These are phyloP conservation scores for Colletotrichum chlorophyti DNA, from an alignment of 2,329 filamentous ascomycete species.

Conservation along the genomic window DNA sequence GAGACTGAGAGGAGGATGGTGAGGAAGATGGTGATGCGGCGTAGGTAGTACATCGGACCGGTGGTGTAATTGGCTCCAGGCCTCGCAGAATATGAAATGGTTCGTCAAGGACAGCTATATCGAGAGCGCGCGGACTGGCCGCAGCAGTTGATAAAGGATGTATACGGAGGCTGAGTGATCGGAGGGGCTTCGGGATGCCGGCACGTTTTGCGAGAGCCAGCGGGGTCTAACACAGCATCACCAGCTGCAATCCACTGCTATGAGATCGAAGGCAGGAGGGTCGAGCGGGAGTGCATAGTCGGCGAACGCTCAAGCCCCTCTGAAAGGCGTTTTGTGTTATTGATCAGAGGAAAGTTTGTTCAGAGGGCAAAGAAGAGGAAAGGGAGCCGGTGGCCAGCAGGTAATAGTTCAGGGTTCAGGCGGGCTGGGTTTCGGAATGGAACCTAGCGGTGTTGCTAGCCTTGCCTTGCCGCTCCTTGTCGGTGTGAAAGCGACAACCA, in stretches of 20 bases:
- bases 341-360: slow-evolving; percentile 17
- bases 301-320: slow-evolving; percentile 24
- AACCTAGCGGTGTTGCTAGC: slow-evolving; percentile 4
- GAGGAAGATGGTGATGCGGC: slow-evolving; percentile 48
- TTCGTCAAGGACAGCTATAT: neutral
- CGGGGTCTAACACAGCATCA: slow-evolving; percentile 25
- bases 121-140: neutral
- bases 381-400: neutral
- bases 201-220: slow-evolving; percentile 22
- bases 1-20: slow-evolving; percentile 51
- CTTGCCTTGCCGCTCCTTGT: no score
- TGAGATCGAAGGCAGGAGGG: neutral
- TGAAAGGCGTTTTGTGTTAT: slow-evolving; percentile 22
- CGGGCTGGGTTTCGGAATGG: slow-evolving; percentile 20
- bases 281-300: slow-evolving; percentile 24
- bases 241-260: neutral
- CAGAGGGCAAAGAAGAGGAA: slow-evolving; percentile 4
- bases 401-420: neutral
- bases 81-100: slow-evolving; percentile 1
- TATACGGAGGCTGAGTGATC: slow-evolving; percentile 26
- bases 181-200: slow-evolving; percentile 24
- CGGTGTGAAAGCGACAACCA: neutral
- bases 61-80: slow-evolving; percentile 16
- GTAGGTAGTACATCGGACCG: slow-evolving; percentile 53
- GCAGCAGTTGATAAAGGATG: neutral